A percentile compares a stretch with the other conserved stretches of the same genome.
Conservation (phyloP, 768 basidiomycete species). For the Suillus placidus region DNA sequence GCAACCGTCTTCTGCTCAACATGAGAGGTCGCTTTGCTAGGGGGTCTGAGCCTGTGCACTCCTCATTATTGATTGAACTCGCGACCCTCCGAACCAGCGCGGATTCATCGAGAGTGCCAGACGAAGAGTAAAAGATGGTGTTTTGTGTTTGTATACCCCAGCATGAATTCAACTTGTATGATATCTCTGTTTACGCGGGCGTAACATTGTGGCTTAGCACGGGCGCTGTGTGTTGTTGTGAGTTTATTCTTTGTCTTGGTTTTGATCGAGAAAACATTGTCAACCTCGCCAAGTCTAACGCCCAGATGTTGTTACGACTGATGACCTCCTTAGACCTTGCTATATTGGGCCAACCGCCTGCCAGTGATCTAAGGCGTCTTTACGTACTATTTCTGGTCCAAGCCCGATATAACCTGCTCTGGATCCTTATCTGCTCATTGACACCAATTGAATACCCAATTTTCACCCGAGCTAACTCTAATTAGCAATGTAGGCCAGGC, state of each 20-base stretch:
- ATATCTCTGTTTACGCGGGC: background rate
- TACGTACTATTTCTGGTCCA: background rate
- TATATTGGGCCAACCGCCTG: background rate
- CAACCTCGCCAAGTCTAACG: background rate
- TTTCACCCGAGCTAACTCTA: background rate
- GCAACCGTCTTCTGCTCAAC: slow-evolving; percentile 26
- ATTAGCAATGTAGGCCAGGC: background rate
- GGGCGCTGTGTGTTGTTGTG: background rate
- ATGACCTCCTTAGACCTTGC: background rate
- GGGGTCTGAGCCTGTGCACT: background rate
- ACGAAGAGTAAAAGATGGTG: background rate
- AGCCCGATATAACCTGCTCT: background rate
- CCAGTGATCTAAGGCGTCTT: background rate
- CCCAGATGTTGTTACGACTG: background rate
- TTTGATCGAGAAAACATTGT: background rate
- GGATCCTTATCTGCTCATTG: background rate
- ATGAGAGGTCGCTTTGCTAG: slow-evolving; percentile 21
- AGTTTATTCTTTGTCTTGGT: background rate
- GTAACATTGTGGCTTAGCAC: background rate
- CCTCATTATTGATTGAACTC: background rate
- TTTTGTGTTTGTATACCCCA: background rate
- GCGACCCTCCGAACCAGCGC: background rate
- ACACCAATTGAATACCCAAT: background rate
- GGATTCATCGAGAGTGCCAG: background rate
- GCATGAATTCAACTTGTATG: background rate